phyloP scores from a whole-genome alignment of 2,329 filamentous ascomycete genomes.

The Aureobasidium sp. region DNA sequence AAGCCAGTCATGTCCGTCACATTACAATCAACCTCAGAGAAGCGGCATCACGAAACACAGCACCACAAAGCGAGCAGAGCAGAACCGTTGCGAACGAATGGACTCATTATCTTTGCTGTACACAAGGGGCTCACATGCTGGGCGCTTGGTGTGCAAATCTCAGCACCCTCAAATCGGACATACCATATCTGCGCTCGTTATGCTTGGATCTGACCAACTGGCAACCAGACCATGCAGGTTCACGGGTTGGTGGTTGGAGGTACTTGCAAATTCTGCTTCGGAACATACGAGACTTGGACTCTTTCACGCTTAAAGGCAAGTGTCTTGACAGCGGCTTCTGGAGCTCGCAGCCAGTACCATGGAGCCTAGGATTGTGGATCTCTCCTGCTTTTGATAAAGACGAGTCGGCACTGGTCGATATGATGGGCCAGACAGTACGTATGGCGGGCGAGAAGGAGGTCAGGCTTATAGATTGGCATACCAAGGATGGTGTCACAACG shows the following conservation, averaged over 20 bases:
- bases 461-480: conserved; percentile 6
- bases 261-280: conserved; percentile 9
- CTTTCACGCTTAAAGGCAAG: conserved; percentile 2
- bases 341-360: conserved; percentile 1
- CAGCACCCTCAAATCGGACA: conserved; percentile 22
- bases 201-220: conserved; percentile 11
- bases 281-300: conserved; percentile 7
- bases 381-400: conserved; percentile 9
- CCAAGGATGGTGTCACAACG: background rate
- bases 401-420: conserved; percentile 6
- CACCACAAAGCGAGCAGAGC: background rate
- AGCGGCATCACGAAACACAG: conserved; percentile 17
- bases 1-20: conserved; percentile 25
- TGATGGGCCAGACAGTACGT: conserved; percentile 1
- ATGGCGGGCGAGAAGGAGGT: background rate
- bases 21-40: conserved; percentile 33
- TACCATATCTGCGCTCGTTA: conserved; percentile 11
- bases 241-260: conserved; percentile 10
- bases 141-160: conserved; percentile 17
- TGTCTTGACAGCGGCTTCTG: conserved; percentile 6
- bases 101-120: conserved; percentile 29
- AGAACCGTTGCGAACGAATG: conserved; percentile 25
- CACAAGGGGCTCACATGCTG: conserved; percentile 26
- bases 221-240: conserved; percentile 4
- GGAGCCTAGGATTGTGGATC: conserved; percentile 15